Evolutionary conservation across 441 rosid genomes (phyloP), one percentile per base, ranked within the genome.

Genomic region (Viola pubescens): DNA sequence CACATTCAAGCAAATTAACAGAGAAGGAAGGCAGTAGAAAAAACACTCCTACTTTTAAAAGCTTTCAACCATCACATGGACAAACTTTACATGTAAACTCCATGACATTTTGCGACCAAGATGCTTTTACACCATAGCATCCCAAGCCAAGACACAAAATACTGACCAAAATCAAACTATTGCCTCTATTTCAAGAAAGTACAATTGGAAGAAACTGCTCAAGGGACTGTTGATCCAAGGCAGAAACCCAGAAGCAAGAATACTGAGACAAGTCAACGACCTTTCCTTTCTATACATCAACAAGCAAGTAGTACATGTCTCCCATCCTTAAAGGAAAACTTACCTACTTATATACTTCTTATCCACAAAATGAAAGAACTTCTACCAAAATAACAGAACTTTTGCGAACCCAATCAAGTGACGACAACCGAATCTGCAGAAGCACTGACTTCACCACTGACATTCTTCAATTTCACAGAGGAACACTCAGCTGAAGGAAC

Each of bases 401-500:
- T 19, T 26, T 26, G 34, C 34, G 34, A 26, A 26, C 34, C 34
- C 34, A 26, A 26, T 26, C 34, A 26, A 26, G 79, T 69, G 4
- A 73, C 64, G 4, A 72, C 52, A 41, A 70, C 67, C 34, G 82
- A 57, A 50, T 57, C 63, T 5, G 79, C 78, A 48, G 89, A 68
- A n/a, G 72, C 68, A 62, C 73, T 55, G 8, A 74, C 79, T 75
- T 75, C 87, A 50, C 70, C 74, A 8, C 66, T 65, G n/a, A 75
- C 71, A 54, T 55, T 78, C 83, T 81, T 91, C 68, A 60, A 78
- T 70, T 80, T 82, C 52, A 68, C 61, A 52, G 74, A 49, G 47
- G 72, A 68, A 19, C 57, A 61, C 42, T 80, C 82, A 0, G 75
- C 75, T n/a, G 80, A 69, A 49, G 81, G 53, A 41, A 75, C 75